Conservation (phyloP, 1,139 yeast species). For the Diutina siamensis region DNA sequence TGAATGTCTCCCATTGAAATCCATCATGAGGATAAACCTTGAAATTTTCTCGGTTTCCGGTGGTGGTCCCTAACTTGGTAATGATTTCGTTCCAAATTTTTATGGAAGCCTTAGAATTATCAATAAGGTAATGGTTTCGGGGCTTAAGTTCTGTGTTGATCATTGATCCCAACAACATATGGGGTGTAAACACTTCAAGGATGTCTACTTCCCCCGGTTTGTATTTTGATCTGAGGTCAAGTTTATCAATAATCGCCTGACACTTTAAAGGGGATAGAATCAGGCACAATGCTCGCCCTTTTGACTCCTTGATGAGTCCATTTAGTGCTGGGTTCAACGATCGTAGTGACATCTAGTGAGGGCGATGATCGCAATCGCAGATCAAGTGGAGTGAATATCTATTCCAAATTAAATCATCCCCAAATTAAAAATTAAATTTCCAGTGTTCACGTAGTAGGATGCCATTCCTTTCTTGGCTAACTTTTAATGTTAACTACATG, state of each 20-base stretch:
- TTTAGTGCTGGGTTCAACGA: conserved; percentile 23
- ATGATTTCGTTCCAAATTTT: conserved; percentile 18
- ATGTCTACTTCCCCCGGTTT: conserved; percentile 38
- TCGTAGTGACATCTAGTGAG: conserved; percentile 9
- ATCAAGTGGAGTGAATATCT: too few relatives aligned
- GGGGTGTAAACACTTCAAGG: conserved; percentile 53
- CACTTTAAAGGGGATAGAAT: conserved; percentile 12
- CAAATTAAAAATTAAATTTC: too few relatives aligned
- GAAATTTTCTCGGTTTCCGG: conserved; percentile 21
- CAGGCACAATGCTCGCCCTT: conserved; percentile 14
- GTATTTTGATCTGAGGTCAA: conserved; percentile 31
- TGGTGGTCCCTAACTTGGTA: conserved; percentile 13
- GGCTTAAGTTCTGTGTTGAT: conserved; percentile 50
- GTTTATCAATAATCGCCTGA: conserved; percentile 30
- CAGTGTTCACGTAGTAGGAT: too few relatives aligned
- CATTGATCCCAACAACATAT: conserved; percentile 41
- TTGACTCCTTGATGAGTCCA: conserved; percentile 11
- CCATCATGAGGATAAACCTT: conserved; percentile 34
- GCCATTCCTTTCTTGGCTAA: too few relatives aligned
- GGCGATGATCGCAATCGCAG: neutral
- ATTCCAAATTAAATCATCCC: too few relatives aligned
- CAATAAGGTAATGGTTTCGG: conserved; percentile 46
- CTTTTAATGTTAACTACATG: too few relatives aligned
- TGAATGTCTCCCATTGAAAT: conserved; percentile 54
- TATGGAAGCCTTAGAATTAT: conserved; percentile 31